These are phyloP conservation scores for Metschnikowia arizonensis DNA, from an alignment of 805 yeast species.

Conservation along the genomic window DNA sequence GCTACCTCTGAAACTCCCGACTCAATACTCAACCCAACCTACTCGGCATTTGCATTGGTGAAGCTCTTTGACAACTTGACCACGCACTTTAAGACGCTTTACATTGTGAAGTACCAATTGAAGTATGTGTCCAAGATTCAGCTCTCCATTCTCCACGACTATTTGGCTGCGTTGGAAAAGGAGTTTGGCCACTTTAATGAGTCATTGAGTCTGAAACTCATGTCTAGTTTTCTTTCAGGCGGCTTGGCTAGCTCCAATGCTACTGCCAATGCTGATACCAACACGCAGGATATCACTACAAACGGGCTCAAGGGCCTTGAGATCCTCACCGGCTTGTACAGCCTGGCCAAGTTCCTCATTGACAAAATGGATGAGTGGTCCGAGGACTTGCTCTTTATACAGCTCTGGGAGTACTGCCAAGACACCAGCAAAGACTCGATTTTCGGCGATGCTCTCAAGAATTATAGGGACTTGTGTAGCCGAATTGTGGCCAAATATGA, in stretches of 20 bases:
- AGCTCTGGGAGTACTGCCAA: slow-evolving; percentile 36
- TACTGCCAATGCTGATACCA: slow-evolving; percentile 7
- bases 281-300: slow-evolving; percentile 96
- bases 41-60: slow-evolving; percentile 53
- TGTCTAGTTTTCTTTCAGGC: slow-evolving; percentile 35
- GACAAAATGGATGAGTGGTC: slow-evolving; percentile 36
- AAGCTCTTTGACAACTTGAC: slow-evolving; percentile 57
- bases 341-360: slow-evolving; percentile 30
- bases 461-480: slow-evolving; percentile 22
- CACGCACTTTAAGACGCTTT: slow-evolving; percentile 49
- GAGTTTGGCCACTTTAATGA: slow-evolving; percentile 44
- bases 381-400: slow-evolving; percentile 36
- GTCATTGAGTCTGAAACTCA: slow-evolving; percentile 27
- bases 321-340: slow-evolving; percentile 30
- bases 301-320: slow-evolving; percentile 27
- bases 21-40: slow-evolving; percentile 46
- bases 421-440: slow-evolving; percentile 23
- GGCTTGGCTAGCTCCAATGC: not conserved
- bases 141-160: slow-evolving; percentile 50
- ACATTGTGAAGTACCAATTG: slow-evolving; percentile 46
- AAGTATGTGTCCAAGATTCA: slow-evolving; percentile 58
- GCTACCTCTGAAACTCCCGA: slow-evolving; percentile 13
- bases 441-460: slow-evolving; percentile 25
- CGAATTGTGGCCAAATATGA: slow-evolving; percentile 23
- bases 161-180: slow-evolving; percentile 31